A percentile compares a stretch with the other conserved stretches of the same genome.
Conservation (phyloP, 2,329 filamentous ascomycete species). For the Zalaria obscura region DNA sequence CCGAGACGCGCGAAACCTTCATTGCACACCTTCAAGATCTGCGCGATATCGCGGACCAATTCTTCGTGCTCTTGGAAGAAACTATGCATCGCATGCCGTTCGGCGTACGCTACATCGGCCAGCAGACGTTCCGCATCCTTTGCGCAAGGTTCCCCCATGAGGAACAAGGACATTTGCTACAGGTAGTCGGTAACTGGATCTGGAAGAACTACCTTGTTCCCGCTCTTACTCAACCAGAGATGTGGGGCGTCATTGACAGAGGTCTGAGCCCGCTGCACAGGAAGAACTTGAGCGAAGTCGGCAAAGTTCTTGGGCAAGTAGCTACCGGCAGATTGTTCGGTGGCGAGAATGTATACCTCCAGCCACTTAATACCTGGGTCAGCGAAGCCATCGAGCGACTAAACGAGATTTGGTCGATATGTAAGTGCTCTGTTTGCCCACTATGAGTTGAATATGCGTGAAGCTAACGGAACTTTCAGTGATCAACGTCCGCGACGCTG, state of each 20-base stretch:
- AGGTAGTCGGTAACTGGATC: constrained; percentile 78
- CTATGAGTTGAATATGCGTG: neutral
- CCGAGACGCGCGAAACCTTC: constrained; percentile 81
- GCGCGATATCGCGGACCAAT: constrained; percentile 85
- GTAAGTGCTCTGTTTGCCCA: constrained; percentile 23
- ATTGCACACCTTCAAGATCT: constrained; percentile 90
- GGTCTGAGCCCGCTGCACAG: constrained; percentile 83
- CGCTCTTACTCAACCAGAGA: constrained; percentile 77
- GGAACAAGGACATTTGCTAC: constrained; percentile 60
- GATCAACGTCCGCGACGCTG: constrained; percentile 73
- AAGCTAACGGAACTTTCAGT: constrained; percentile 24
- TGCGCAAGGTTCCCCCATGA: constrained; percentile 67
- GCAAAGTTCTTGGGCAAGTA: constrained; percentile 82
- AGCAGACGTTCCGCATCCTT: constrained; percentile 72
- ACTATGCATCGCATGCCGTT: constrained; percentile 81
- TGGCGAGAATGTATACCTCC: constrained; percentile 86
- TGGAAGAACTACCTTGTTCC: constrained; percentile 92
- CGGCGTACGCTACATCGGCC: constrained; percentile 74
- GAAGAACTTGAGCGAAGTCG: constrained; percentile 77
- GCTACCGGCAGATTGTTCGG: constrained; percentile 80
- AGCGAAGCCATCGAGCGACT: constrained; percentile 72
- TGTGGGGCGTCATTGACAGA: constrained; percentile 83
- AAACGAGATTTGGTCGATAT: constrained; percentile 55
- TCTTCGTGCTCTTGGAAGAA: constrained; percentile 70
- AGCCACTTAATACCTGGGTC: constrained; percentile 86